phyloP scores from a whole-genome alignment of 441 rosid species.

The Pelargonium australe region DNA sequence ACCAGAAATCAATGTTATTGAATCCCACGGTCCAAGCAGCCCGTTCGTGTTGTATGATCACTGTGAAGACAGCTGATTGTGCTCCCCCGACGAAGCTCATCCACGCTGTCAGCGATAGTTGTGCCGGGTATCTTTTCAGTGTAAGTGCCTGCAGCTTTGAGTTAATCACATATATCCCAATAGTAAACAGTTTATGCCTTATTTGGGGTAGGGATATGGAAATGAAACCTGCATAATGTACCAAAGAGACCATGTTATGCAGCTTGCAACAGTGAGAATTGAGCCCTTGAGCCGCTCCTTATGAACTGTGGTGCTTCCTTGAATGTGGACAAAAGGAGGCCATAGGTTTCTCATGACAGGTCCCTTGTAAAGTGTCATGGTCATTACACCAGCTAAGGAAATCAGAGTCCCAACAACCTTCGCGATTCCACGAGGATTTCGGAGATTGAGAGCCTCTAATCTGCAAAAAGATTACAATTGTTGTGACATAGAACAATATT shows the following conservation, averaged over 20 bases:
- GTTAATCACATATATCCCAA: not conserved
- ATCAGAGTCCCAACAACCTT: conserved; percentile 46
- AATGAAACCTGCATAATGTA: conserved; percentile 56
- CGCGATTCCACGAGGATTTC: conserved; percentile 44
- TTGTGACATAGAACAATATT: too few relatives aligned
- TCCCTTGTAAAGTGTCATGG: conserved; percentile 58
- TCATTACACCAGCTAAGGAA: conserved; percentile 50
- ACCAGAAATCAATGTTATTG: conserved; percentile 52
- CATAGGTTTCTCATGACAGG: conserved; percentile 33
- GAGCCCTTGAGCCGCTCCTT: conserved; percentile 60
- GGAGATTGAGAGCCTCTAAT: conserved; percentile 48
- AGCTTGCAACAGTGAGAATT: conserved; percentile 45
- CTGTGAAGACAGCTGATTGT: conserved; percentile 56
- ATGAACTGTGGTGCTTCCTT: conserved; percentile 20
- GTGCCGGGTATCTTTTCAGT: conserved; percentile 57
- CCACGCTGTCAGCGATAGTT: conserved; percentile 58
- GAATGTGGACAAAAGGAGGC: conserved; percentile 35
- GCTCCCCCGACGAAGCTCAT: conserved; percentile 52
- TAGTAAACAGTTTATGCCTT: too few relatives aligned
- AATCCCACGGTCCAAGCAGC: conserved; percentile 52
- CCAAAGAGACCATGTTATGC: conserved; percentile 54
- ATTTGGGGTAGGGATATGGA: too few relatives aligned
- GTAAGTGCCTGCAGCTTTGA: conserved; percentile 44
- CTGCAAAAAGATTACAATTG: conserved; percentile 21
- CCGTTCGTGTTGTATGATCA: conserved; percentile 33